Base-by-base conservation (phyloP, 345 rosid species). In the Bruguiera sexangula region DNA sequence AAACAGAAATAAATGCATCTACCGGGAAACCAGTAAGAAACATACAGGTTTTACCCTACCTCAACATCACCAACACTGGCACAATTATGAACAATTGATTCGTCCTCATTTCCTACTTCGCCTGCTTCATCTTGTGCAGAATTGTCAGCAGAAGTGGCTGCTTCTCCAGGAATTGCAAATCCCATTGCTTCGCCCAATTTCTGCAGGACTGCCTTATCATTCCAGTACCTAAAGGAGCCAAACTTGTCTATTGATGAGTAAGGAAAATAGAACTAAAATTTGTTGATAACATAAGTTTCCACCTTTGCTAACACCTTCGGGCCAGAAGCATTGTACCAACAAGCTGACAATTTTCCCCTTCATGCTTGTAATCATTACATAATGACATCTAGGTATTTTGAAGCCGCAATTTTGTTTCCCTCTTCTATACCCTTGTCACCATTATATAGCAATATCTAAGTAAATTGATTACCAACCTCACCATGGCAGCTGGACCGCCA, bases 161-260 rank as follows among this genome's bases (percentile, higher is more conserved):
- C 89, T 65, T 86, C 96, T 62, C 85, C 92, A 37, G 71, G 68
- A 80, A 75, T 85, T 22, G 96, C 88, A 69, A 92, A 86, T 61
- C 99, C 97, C 97, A 95, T 95, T 68, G 99, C 98, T 86, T 95
- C 96, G 62, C 99, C 98, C 78, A 95, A 84, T 85, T 92, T 92
- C 79, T 87, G 83, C 80, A 90, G 76, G 59, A 92, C 97, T 0
- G 88, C 97, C 80, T 90, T 88, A 75, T 92, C 98, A 76, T 92
- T 90, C 99, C 98, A 90, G 80, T 95, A 92, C 91, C 99, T 92
- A 75, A 8, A 34, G 43, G 62, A 69, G 62, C 22, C 81, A 3
- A 76, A 56, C 46, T 6, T 43, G 43, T 55, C 34, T 65, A 15
- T 61, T 21, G 64, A 58, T 65, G 36, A 72, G 43, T 43, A 56